phyloP scores from a whole-genome alignment of 2,329 filamentous ascomycete species.

The Arachnomyces sp. region DNA sequence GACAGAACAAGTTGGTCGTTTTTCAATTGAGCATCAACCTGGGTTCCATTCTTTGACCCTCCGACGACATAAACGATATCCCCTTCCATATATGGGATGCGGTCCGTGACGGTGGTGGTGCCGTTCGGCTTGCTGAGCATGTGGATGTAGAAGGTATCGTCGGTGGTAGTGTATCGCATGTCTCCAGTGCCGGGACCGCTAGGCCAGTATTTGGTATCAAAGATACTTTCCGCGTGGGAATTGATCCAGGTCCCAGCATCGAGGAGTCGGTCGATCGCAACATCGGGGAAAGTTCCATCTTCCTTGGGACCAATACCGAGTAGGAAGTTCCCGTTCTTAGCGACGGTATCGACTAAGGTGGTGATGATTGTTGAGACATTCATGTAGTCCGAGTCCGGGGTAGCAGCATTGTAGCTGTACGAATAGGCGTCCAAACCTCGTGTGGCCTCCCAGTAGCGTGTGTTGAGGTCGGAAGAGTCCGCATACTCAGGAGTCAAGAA shows the following conservation, averaged over 20 bases:
- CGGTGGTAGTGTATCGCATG: no score
- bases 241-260: slow-evolving; percentile 9
- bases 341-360: slow-evolving; percentile 21
- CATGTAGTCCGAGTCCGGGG: slow-evolving; percentile 15
- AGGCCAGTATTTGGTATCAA: slow-evolving; percentile 7
- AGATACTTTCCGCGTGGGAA: slow-evolving; percentile 6
- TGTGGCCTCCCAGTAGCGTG: slow-evolving; percentile 15
- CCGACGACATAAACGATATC: no score
- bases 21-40: no score
- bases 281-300: slow-evolving; percentile 16
- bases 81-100: no score
- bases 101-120: no score
- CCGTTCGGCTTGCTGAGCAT: no score
- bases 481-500: slow-evolving; percentile 14
- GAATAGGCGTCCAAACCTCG: slow-evolving; percentile 15
- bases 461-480: slow-evolving; percentile 8
- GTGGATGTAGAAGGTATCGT: no score
- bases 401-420: slow-evolving; percentile 16
- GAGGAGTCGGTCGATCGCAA: slow-evolving; percentile 3
- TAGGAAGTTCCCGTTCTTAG: slow-evolving; percentile 25
- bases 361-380: slow-evolving; percentile 17
- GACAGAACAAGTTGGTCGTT: no score
- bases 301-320: slow-evolving; percentile 24
- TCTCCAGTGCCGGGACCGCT: no score
- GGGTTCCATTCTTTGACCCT: no score